Conservation (phyloP, 1,139 yeast genomes). For the Taiozyma onychis region DNA sequence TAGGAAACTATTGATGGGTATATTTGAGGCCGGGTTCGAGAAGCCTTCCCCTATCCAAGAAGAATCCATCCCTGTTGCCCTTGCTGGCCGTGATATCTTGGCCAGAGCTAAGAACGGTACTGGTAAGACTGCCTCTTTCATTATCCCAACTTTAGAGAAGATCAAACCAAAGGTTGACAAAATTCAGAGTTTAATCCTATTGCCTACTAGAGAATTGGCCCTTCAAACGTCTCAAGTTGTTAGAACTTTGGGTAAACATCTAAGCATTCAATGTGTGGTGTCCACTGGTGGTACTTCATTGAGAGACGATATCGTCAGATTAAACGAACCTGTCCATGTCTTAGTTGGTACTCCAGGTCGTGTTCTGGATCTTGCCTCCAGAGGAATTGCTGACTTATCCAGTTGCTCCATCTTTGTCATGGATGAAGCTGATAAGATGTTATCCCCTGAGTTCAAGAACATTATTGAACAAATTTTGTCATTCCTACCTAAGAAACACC, state of each 20-base stretch:
- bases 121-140: conserved; percentile 96
- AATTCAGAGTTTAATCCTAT: conserved; percentile 84
- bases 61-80: conserved; percentile 93
- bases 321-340: conserved; percentile 87
- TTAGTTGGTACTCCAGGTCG: conserved; percentile 97
- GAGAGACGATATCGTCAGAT: conserved; percentile 89
- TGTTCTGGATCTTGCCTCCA: conserved; percentile 87
- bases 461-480: conserved; percentile 83
- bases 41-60: conserved; percentile 98
- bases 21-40: conserved; percentile 97
- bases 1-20: conserved; percentile 94
- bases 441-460: conserved; percentile 83
- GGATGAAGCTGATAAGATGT: conserved; percentile 99
- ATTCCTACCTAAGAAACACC: conserved; percentile 76
- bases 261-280: conserved; percentile 93
- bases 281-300: conserved; percentile 97
- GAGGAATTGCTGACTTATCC: conserved; percentile 80
- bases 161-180: conserved; percentile 78
- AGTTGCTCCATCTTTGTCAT: conserved; percentile 87
- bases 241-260: conserved; percentile 92
- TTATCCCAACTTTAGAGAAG: conserved; percentile 80
- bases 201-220: conserved; percentile 96
- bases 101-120: conserved; percentile 99
- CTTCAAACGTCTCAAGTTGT: conserved; percentile 96
- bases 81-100: conserved; percentile 91